Evolutionary conservation across 2,329 filamentous ascomycete species (phyloP).

Genomic region (Lasiodiplodia sp.): DNA sequence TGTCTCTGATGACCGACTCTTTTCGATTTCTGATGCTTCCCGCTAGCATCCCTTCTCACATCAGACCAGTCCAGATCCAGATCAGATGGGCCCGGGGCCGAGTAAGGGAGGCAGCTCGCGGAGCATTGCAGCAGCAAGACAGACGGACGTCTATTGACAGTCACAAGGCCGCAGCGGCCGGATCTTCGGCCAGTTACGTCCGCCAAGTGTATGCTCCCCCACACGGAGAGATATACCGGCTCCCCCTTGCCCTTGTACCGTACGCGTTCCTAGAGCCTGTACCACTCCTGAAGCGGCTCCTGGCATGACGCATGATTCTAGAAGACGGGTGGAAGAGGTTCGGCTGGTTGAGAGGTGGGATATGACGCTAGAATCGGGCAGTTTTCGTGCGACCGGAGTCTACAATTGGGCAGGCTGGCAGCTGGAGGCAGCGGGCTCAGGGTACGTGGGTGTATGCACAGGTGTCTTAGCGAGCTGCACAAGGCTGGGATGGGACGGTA

Average conservation of each 20-base stretch:
- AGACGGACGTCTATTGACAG: neutral
- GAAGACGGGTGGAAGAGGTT: slow-evolving; percentile 25
- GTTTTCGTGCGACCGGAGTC: slow-evolving; percentile 15
- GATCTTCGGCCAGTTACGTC: neutral
- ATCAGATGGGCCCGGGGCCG: slow-evolving; percentile 13
- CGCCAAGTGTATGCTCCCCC: slow-evolving; percentile 2
- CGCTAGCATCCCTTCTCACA: slow-evolving; percentile 18
- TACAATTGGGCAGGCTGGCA: slow-evolving; percentile 23
- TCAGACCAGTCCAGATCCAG: slow-evolving; percentile 21
- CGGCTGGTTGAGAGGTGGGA: neutral
- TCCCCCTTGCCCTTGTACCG: neutral
- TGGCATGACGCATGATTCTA: slow-evolving; percentile 19
- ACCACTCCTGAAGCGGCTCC: slow-evolving; percentile 11
- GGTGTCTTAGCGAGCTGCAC: slow-evolving; percentile 22
- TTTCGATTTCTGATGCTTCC: slow-evolving; percentile 19
- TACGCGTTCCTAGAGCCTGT: slow-evolving; percentile 6
- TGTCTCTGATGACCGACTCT: slow-evolving; percentile 24
- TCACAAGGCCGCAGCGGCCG: slow-evolving; percentile 3
- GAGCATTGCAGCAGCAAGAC: neutral
- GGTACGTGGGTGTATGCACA: slow-evolving; percentile 22
- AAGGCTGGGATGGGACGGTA: slow-evolving; percentile 16
- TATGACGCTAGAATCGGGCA: slow-evolving; percentile 10
- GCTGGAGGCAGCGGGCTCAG: neutral
- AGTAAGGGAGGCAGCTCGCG: slow-evolving; percentile 11
- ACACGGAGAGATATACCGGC: neutral